Evolutionary conservation across 352 stramenopile species (phyloP), one percentile per base, ranked within the genome.

Genomic region (Thraustochytrium striatum): DNA sequence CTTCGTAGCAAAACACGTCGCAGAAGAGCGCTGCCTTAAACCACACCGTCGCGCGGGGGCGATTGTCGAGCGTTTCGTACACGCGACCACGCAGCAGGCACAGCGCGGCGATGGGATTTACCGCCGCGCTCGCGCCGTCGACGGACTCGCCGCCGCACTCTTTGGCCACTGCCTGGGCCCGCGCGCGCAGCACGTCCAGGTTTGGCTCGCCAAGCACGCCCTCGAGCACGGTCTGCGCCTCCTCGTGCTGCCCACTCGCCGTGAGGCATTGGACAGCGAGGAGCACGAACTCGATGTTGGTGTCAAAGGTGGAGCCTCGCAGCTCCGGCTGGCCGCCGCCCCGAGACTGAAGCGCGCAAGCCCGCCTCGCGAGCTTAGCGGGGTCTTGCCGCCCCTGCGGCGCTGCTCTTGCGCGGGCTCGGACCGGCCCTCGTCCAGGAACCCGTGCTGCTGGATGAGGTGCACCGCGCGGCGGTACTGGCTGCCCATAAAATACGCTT

Each of bases 1-100:
- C 85, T 62, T 93, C 88, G 0, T 86, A 86, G 79, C 89, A 94
- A 35, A 90, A 86, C 9, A 94, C 89, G 57, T 95, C 90, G 70
- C 89, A 94, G 2, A 86, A 85, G 55, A 95, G 72, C 25, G 90
- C 88, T 7, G 91, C 84, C 7, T 85, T 83, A 61, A 89, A 95
- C 84, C 91, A 94, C 0, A 89, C 58, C 0, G 87, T 84, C 3
- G 90, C 90, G 52, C 89, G 92, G 41, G 93, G 89, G 38, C 88
- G 88, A 53, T 94, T 93, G 1, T 91, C 90, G 28, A 93, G 81
- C 0, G 87, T 87, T 75, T 94, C 89, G 65, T 89, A 93, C 3
- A 90, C 89, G 73, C 93, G 87, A 21, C 89, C 90, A 83, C 93
- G 88, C 8, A 95, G 84, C 61, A 93, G 83, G 39, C 88, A 89